Evolutionary conservation across 2,329 filamentous ascomycete genomes (phyloP), one percentile per base, ranked within the genome.

Genomic region (Scorias spongiosa): DNA sequence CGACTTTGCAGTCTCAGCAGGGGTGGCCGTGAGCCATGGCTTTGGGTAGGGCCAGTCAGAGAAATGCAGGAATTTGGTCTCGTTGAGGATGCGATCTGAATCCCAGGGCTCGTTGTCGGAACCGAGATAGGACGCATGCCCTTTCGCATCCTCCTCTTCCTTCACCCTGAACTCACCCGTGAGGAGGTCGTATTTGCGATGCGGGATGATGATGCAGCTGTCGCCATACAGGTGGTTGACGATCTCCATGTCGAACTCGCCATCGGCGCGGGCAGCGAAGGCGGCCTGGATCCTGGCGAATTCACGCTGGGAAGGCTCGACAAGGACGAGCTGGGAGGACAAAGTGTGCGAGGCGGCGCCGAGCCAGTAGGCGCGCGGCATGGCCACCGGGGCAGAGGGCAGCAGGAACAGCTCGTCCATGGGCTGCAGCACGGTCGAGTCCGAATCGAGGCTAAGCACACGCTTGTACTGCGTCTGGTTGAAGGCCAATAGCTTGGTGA

Each of bases 31-130:
- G 41, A 74, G 59, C 74, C 74, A 78, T 2, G 75, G 75, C 50
- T 84, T 84, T 0, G 79, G 78, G 5, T 82, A 52, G 1, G 80
- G 81, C 75, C 75, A 81, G 54, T 85, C 81, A 10, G 75, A 80
- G 57, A 84, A 84, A 57, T 84, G 80, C 2, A 84, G 64, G 5
- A 80, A 67, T 49, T 81, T 82, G 6, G 77, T 75, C 52, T 81
- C 76, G 11, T 68, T 67, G 42, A 74, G 65, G 1, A 69, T 67
- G 36, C 57, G 60, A 18, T 76, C 63, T 0, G 78, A 68, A 52
- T 82, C 72, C 77, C 79, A 84, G 2, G 54, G 51, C 49, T 75
- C 75, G 48, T 75, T 74, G 1, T 64, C 60, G 12, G 42, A 42
- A 1, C 74, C 71, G 2, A 78, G 53, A 48, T 73, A 79, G 2